Evolutionary conservation across 2,329 filamentous ascomycete species (phyloP), one percentile per base, ranked within the genome.

Genomic region (Emericellopsis atlantica): DNA sequence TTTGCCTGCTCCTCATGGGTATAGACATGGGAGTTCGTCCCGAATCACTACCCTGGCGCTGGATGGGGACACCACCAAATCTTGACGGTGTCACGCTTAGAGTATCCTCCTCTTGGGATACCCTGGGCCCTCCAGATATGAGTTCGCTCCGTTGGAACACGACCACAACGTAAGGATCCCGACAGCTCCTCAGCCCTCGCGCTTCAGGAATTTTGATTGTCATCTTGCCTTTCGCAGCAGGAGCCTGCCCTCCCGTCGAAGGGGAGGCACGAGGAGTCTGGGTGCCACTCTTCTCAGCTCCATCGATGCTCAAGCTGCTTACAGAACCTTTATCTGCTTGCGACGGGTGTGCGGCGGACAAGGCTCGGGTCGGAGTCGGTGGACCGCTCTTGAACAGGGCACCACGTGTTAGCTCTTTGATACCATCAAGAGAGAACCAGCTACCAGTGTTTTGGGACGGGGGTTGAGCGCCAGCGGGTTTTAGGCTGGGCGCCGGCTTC

Each of bases 81-180:
- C 51, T 67, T 51, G 65, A 71, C 48, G 71, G 75, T n/a, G 61
- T 56, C 31, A 60, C 53, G 32, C 51, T 54, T 21, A 65, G 48
- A 43, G 70, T 54, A 42, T 81, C 76, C 36, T 79, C 76, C 31
- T 76, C 71, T 36, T 83, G 80, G 21, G 72, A 63, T 41, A 69
- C 69, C 31, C 81, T 76, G 11, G 89, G 85, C 3, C 87, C 87
- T 42, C 85, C 82, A 1, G 92, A 96, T 42, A 98, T 95, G 51
- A 94, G 82, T 60, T 98, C 92, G 55, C 90, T 95, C 58, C 87
- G 84, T 59, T 98, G 92, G 55, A 96, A 98, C 22, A 95, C 89
- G 44, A 85, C 94, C 10, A 98, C 88, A 40, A 95, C 86, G 54
- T 98, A 98, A 1, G 92, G 92, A 53, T 95, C 86, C 44, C 80